Evolutionary conservation across 2,329 filamentous ascomycete species (phyloP), one percentile per base, ranked within the genome.

Genomic region (Xylaria sp.): DNA sequence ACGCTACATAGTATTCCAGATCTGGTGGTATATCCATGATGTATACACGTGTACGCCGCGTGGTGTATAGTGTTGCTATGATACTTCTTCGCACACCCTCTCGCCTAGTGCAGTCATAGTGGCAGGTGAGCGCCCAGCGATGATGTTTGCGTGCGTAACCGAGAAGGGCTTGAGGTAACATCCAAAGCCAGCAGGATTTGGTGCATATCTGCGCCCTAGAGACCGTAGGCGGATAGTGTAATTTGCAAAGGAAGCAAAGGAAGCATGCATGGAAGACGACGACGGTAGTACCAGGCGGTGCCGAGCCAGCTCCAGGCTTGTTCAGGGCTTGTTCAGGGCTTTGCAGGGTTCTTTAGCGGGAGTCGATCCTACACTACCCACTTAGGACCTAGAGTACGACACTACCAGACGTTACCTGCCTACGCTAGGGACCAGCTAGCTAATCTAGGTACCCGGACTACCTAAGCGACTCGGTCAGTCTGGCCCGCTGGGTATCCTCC

Each of bases 181-280:
- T 37, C n/a, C n/a, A 16, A 37, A 40, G 32, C 13, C 44, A 48
- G 27, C 2, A 48, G 59, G 42, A 50, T 61, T 61, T 5, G n/a
- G 51, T 37, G 44, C 59, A 51, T 13, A 8, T 37, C 59, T 12
- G 54, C 37, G 37, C 35, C 32, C 53, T 40, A 32, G 50, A 29
- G 27, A 9, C 16, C 32, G 16, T 12, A 32, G 29, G 27, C 23
- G 29, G 13, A n/a, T n/a, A n/a, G 42, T 37, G 8, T 35, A 37
- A 47, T 44, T 61, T 48, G 40, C 58, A 18, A 69, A 53, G 53
- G 58, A 62, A 59, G 58, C 51, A 66, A 44, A 69, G 60, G 55
- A 66, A 66, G 66, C 66, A 66, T 63, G 66, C 63, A 60, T 60
- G 62, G 66, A 68, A 68, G 29, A 25, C 13, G 62, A n/a, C 25